phyloP scores from a whole-genome alignment of 2,329 filamentous ascomycete genomes.

The Aureobasidium vineae region DNA sequence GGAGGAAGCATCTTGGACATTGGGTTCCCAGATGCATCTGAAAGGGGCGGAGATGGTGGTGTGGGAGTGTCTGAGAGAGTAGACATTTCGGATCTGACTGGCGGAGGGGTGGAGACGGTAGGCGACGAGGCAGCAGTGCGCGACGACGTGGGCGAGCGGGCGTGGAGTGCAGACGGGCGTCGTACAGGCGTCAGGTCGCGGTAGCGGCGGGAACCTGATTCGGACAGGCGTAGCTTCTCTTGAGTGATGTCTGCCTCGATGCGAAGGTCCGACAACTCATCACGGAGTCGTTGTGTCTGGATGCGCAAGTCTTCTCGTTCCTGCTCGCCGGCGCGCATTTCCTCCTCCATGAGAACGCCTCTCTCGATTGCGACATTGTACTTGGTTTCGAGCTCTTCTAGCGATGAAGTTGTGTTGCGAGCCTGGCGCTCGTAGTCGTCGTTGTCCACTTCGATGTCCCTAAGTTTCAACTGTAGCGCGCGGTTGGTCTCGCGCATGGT shows the following conservation, averaged over 20 bases:
- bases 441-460: conserved; percentile 96
- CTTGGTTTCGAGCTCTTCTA: conserved; percentile 96
- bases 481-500: conserved; percentile 80
- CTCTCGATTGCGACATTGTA: conserved; percentile 94
- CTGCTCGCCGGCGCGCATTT: conserved; percentile 86
- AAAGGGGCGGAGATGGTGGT: conserved; percentile 91
- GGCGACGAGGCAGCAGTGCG: conserved; percentile 84
- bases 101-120: conserved; percentile 82
- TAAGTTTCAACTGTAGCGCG: conserved; percentile 74
- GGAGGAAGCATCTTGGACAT: conserved; percentile 44
- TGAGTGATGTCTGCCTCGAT: conserved; percentile 93
- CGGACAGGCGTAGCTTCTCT: conserved; percentile 80
- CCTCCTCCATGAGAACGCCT: conserved; percentile 89
- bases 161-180: conserved; percentile 7
- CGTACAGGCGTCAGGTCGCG: conserved; percentile 31
- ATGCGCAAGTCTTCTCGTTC: conserved; percentile 88
- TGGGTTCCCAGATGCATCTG: conserved; percentile 69
- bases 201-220: conserved; percentile 38
- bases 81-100: conserved; percentile 60
- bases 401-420: conserved; percentile 88
- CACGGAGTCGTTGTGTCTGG: conserved; percentile 81
- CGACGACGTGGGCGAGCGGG: conserved; percentile 68
- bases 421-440: conserved; percentile 98
- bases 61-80: conserved; percentile 68
- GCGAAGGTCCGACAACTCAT: conserved; percentile 89